These are phyloP conservation scores for Uncinocarpus reesii DNA, from an alignment of 2,329 filamentous ascomycete species.

Conservation along the genomic window DNA sequence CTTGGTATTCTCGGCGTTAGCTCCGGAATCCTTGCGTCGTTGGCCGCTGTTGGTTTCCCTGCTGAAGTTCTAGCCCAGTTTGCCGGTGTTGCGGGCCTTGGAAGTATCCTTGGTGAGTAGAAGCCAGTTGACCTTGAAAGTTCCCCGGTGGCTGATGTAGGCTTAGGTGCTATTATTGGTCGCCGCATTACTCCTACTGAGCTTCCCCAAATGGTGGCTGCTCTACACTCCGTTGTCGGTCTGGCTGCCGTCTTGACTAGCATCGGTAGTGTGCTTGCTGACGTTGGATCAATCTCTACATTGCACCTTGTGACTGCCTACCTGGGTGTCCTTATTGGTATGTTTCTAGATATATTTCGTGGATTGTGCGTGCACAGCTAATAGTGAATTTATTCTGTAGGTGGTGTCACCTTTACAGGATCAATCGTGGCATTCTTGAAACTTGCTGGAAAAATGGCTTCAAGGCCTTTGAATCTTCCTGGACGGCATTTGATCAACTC, in stretches of 20 bases:
- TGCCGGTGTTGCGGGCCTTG: slow-evolving; percentile 61
- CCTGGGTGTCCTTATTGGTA: slow-evolving; percentile 70
- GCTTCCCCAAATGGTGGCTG: slow-evolving; percentile 79
- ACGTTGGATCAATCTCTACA: slow-evolving; percentile 59
- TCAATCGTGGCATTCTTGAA: slow-evolving; percentile 86
- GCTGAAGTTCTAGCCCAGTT: slow-evolving; percentile 72
- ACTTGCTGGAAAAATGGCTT: slow-evolving; percentile 71
- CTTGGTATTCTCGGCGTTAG: slow-evolving; percentile 78
- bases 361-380: background rate
- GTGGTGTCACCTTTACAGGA: slow-evolving; percentile 80
- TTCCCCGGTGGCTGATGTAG: no score
- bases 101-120: slow-evolving; percentile 50
- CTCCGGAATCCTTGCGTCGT: slow-evolving; percentile 70
- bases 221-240: slow-evolving; percentile 80
- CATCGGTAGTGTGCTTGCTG: slow-evolving; percentile 72
- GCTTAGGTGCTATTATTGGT: slow-evolving; percentile 59
- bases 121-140: background rate
- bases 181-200: slow-evolving; percentile 80
- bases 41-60: slow-evolving; percentile 70
- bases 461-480: slow-evolving; percentile 59
- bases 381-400: slow-evolving; percentile 25
- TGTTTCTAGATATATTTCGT: slow-evolving; percentile 3
- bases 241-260: slow-evolving; percentile 80
- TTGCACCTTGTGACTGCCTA: slow-evolving; percentile 80
- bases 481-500: slow-evolving; percentile 68